Base-by-base conservation (phyloP, 768 basidiomycete species). In the Lactarius trivialis region DNA sequence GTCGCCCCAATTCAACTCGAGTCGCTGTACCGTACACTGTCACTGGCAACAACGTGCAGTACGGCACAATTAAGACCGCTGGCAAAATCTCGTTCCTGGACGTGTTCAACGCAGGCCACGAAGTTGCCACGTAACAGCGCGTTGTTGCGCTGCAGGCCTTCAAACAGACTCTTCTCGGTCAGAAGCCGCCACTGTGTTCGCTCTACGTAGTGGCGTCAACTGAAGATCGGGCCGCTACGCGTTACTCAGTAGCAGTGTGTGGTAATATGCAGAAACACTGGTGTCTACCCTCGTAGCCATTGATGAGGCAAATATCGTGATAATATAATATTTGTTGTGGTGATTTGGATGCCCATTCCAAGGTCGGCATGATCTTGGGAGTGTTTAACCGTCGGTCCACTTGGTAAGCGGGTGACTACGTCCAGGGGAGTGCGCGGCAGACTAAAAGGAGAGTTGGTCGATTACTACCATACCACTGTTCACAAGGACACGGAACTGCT, bases 401-500 rank as follows among this genome's bases (percentile, higher is more conserved):
- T 34, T 8, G 33, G 4, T 34, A 7, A 34, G 33, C 1, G 30
- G 30, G 6, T n/a, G 28, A 39, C 39, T 21, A 33, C 7, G 45
- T 43, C 41, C 36, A 3, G 7, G 21, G 34, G 15, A n/a, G n/a
- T n/a, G 24, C 17, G 30, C 21, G 45, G 17, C 12, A 24, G 8
- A 43, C 57, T 43, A 61, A 65, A 72, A 72, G 12, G 60, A 67
- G 7, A 73, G 68, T 48, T 69, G 60, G 6, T 64, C 57, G 15
- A 73, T 48, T 19, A 70, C 64, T 15, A 58, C 71, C 37, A 76
- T 66, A 15, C 81, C 80, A 26, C 84, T 80, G 59, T 74, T 76
- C 32, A 83, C 75, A 50, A 88, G 67, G 14, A 55, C 68, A 48
- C 74, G 74, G 68, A 86, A 86, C 51, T 77, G 75, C 61, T 74